Conservation (phyloP, 139 green algal genomes). For the Trebouxia sp. region DNA sequence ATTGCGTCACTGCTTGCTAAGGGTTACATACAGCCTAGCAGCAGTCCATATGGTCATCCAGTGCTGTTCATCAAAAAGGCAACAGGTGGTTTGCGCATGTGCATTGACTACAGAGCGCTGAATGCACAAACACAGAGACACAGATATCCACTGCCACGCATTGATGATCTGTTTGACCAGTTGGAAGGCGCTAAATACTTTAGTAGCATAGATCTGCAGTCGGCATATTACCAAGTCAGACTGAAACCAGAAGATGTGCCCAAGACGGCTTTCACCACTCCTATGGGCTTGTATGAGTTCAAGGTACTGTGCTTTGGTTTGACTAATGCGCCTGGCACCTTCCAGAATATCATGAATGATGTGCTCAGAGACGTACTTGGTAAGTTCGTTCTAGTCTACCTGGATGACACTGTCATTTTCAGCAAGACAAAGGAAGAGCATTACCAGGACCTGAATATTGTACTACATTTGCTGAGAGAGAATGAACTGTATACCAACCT, state of each 20-base stretch:
- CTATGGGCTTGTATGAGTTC: conserved; percentile 44
- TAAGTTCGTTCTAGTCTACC: too few species aligned
- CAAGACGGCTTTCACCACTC: conserved; percentile 39
- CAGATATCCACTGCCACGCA: conserved; percentile 48
- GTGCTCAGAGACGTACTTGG: conserved; percentile 18
- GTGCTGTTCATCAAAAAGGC: conserved; percentile 68
- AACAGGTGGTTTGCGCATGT: conserved; percentile 53
- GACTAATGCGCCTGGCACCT: too few species aligned
- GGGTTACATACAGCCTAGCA: conserved; percentile 33
- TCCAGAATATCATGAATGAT: too few species aligned
- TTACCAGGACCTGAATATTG: too few species aligned
- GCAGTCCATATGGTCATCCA: conserved; percentile 49
- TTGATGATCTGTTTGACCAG: too few species aligned
- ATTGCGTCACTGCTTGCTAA: conserved; percentile 31
- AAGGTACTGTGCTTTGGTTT: too few species aligned
- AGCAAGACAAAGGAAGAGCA: too few species aligned
- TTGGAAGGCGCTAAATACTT: conserved; percentile 36
- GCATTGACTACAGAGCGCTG: conserved; percentile 55
- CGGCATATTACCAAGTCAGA: conserved; percentile 40
- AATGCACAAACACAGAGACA: conserved; percentile 58
- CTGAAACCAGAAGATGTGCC: conserved; percentile 28
- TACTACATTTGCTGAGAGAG: background rate
- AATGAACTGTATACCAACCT: background rate
- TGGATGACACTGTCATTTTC: too few species aligned
- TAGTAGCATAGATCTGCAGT: conserved; percentile 29